phyloP scores from a whole-genome alignment of 371 early-diverging fungal species.

The Mortierella sp. region DNA sequence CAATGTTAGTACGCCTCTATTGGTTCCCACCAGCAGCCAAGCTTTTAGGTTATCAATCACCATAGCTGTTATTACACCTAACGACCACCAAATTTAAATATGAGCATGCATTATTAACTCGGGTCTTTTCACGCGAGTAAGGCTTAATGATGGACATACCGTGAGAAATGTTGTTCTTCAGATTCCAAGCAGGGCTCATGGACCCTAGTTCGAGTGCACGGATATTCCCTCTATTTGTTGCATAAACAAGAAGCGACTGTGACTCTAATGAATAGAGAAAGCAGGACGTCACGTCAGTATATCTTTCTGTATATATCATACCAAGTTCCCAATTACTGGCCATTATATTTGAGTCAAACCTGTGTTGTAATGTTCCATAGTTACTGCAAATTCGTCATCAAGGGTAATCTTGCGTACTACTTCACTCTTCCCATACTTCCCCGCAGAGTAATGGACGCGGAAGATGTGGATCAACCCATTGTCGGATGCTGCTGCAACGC shows the following conservation, averaged over 20 bases:
- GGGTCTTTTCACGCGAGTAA: too few relatives aligned
- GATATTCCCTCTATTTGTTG: conserved; percentile 83
- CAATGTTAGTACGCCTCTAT: conserved; percentile 83
- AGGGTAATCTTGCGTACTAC: conserved; percentile 68
- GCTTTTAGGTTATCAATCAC: conserved; percentile 72
- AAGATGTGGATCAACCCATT: conserved; percentile 90
- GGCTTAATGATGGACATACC: conserved; percentile 45
- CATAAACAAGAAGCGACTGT: conserved; percentile 81
- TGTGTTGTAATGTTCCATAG: conserved; percentile 79
- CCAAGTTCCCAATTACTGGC: neutral
- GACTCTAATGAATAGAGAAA: conserved; percentile 57
- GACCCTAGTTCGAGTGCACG: conserved; percentile 82
- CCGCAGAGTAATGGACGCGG: conserved; percentile 62
- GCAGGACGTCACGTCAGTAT: neutral
- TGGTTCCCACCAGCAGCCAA: conserved; percentile 86
- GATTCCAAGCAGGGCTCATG: conserved; percentile 75
- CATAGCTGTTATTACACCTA: conserved; percentile 80
- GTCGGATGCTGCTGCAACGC: conserved; percentile 87
- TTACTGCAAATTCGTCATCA: conserved; percentile 75
- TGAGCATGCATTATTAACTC: neutral
- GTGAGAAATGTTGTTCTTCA: conserved; percentile 69
- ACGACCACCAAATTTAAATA: neutral
- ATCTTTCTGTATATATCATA: neutral
- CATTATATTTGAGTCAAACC: conserved; percentile 55
- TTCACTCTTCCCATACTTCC: conserved; percentile 74